Evolutionary conservation across 2,329 filamentous ascomycete genomes (phyloP).

Genomic region (Aspergillus ochraceus): DNA sequence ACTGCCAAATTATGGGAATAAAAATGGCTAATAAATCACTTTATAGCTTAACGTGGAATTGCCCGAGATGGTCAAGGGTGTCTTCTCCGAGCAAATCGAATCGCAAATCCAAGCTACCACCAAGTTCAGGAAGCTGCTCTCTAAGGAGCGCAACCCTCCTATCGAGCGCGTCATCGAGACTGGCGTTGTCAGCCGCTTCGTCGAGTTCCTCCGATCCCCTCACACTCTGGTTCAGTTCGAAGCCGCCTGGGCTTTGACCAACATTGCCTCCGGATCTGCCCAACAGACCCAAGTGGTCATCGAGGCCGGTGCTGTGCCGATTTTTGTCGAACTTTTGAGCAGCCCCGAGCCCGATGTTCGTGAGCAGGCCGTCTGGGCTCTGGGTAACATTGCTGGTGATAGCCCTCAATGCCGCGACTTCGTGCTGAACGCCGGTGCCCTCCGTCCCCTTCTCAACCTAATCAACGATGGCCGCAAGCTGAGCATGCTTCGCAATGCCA

Average conservation of each 20-base stretch:
- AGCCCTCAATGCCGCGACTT: conserved; percentile 97
- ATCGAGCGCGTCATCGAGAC: conserved; percentile 99
- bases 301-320: conserved; percentile 94
- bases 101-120: conserved; percentile 96
- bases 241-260: conserved; percentile 97
- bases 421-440: conserved; percentile 84
- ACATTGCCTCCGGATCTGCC: conserved; percentile 96
- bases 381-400: conserved; percentile 98
- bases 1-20: neutral
- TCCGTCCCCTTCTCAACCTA: conserved; percentile 84
- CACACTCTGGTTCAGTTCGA: conserved; percentile 99
- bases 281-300: conserved; percentile 98
- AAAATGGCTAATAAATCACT: conserved; percentile 23
- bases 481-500: conserved; percentile 98
- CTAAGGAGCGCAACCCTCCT: conserved; percentile 97
- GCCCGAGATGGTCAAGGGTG: conserved; percentile 94
- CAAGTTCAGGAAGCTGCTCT: conserved; percentile 96
- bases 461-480: conserved; percentile 97
- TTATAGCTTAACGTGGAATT: conserved; percentile 91
- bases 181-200: conserved; percentile 93
- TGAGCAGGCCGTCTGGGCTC: conserved; percentile 97
- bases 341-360: conserved; percentile 97
- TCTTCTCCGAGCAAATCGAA: conserved; percentile 99
- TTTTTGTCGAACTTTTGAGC: conserved; percentile 93
- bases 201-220: conserved; percentile 95